Evolutionary conservation across 805 yeast genomes (phyloP).

Genomic region (Metschnikowia chrysomelidarum): DNA sequence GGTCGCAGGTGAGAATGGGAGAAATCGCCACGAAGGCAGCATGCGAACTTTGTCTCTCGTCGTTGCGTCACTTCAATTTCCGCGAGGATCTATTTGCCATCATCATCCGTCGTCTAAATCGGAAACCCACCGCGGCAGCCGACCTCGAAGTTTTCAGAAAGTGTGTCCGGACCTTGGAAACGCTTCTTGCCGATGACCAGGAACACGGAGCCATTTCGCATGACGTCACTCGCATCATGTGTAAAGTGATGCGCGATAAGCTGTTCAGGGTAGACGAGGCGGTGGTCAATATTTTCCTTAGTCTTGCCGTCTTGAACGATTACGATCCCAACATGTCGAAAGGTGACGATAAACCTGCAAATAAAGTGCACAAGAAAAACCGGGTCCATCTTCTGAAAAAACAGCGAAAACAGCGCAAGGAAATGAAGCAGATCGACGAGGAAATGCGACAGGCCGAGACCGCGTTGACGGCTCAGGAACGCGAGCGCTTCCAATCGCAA

Average conservation of each 20-base stretch:
- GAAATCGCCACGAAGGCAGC: conserved; percentile 69
- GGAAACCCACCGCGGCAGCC: conserved; percentile 51
- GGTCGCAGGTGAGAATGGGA: conserved; percentile 45
- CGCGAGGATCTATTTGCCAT: conserved; percentile 71
- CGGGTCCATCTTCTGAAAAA: conserved; percentile 89
- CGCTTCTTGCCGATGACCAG: conserved; percentile 70
- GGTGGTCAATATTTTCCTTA: conserved; percentile 68
- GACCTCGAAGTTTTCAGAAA: conserved; percentile 51
- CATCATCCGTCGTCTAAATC: conserved; percentile 62
- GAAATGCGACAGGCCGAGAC: conserved; percentile 87
- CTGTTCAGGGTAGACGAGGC: conserved; percentile 81
- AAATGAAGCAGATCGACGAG: conserved; percentile 80
- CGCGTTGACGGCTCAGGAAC: conserved; percentile 80
- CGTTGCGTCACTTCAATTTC: conserved; percentile 77
- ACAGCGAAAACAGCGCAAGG: conserved; percentile 84
- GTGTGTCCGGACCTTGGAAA: conserved; percentile 65
- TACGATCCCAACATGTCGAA: conserved; percentile 65
- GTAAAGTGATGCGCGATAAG: conserved; percentile 70
- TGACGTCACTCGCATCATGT: conserved; percentile 66
- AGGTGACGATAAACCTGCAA: conserved; percentile 28
- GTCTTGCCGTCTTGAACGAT: conserved; percentile 63
- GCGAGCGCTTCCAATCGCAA: conserved; percentile 83
- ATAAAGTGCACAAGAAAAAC: conserved; percentile 76
- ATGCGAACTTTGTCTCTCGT: conserved; percentile 62
- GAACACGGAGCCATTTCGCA: conserved; percentile 77